Conservation (phyloP, 2,329 filamentous ascomycete genomes). For the Penicillium rolfsii region DNA sequence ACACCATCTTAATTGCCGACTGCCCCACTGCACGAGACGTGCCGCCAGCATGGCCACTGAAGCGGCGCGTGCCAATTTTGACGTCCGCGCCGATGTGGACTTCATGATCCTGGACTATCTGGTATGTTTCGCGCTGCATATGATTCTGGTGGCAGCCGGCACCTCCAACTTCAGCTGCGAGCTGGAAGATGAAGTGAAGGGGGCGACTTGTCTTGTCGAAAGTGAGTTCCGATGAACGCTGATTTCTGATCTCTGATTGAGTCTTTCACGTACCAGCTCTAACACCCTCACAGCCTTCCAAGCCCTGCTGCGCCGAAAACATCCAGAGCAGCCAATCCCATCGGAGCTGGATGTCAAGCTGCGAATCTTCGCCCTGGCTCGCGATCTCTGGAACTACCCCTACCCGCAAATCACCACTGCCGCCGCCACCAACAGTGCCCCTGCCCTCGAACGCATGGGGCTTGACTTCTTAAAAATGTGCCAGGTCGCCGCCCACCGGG, state of each 20-base stretch:
- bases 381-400: slow-evolving; percentile 48
- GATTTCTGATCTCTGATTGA: neutral
- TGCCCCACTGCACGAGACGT: neutral
- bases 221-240: slow-evolving; percentile 29
- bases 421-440: slow-evolving; percentile 5
- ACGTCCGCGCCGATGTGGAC: slow-evolving; percentile 54
- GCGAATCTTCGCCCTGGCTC: slow-evolving; percentile 52
- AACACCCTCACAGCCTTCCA: slow-evolving; percentile 44
- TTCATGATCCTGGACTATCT: slow-evolving; percentile 62
- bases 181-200: slow-evolving; percentile 23
- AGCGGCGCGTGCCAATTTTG: slow-evolving; percentile 29
- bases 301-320: slow-evolving; percentile 43
- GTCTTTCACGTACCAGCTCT: neutral
- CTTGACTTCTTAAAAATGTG: slow-evolving; percentile 56
- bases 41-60: neutral
- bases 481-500: slow-evolving; percentile 36
- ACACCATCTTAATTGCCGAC: neutral
- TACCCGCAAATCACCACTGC: slow-evolving; percentile 18
- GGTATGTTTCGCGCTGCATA: slow-evolving; percentile 50
- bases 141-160: slow-evolving; percentile 41
- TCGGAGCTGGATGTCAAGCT: slow-evolving; percentile 52
- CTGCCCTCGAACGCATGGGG: slow-evolving; percentile 48
- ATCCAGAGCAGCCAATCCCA: slow-evolving; percentile 43
- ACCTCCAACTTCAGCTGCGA: slow-evolving; percentile 22
- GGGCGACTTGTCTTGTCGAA: slow-evolving; percentile 30